These are phyloP conservation scores for Sergeia podlipaevii DNA, from an alignment of 208 protist genomes.

Conservation along the genomic window DNA sequence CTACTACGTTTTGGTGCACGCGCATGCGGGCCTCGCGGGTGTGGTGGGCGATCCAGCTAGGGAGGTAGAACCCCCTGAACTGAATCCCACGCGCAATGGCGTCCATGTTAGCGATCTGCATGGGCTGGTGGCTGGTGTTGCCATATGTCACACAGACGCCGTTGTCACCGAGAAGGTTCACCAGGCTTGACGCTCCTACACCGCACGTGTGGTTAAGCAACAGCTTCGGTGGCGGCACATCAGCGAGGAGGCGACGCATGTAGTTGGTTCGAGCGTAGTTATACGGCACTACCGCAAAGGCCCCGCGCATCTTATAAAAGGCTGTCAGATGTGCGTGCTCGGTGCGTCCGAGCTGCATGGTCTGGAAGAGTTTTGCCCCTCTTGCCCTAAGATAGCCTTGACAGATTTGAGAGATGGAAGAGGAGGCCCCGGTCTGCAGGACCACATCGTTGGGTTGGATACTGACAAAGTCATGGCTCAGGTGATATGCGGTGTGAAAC, in stretches of 20 bases:
- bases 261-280: slow-evolving; percentile 86
- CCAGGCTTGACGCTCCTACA: slow-evolving; percentile 80
- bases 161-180: slow-evolving; percentile 84
- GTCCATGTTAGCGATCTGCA: slow-evolving; percentile 91
- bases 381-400: slow-evolving; percentile 82
- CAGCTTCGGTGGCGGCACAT: slow-evolving; percentile 93
- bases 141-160: slow-evolving; percentile 96
- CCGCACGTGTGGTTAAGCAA: slow-evolving; percentile 95
- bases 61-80: slow-evolving; percentile 93
- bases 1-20: slow-evolving; percentile 85
- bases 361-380: slow-evolving; percentile 87
- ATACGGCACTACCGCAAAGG: slow-evolving; percentile 85
- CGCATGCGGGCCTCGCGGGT: slow-evolving; percentile 85
- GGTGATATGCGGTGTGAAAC: slow-evolving; percentile 95
- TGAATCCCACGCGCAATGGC: slow-evolving; percentile 92
- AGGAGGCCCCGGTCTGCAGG: slow-evolving; percentile 84
- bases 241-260: slow-evolving; percentile 89
- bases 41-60: slow-evolving; percentile 79
- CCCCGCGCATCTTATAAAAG: slow-evolving; percentile 84
- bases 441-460: slow-evolving; percentile 90
- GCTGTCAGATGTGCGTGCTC: slow-evolving; percentile 78
- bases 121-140: slow-evolving; percentile 92
- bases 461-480: slow-evolving; percentile 94
- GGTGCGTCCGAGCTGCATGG: slow-evolving; percentile 88
- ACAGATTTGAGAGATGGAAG: slow-evolving; percentile 84